Conservation (phyloP, 257 asterid genomes). For the Avicennia marina region DNA sequence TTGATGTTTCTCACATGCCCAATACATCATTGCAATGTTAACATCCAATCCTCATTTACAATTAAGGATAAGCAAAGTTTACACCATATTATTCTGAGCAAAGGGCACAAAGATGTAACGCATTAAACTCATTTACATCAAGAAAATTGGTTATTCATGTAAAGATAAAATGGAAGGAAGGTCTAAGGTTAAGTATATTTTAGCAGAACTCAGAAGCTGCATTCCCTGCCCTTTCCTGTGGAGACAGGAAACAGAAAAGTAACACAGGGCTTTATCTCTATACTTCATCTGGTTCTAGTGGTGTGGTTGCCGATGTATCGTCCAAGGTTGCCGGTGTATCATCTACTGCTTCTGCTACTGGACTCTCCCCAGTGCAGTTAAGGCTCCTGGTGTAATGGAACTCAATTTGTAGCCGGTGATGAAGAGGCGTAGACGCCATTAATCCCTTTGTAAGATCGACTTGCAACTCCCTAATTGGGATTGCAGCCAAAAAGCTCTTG, state of each 20-base stretch:
- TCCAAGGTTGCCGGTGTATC: too few species aligned
- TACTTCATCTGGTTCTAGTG: conserved; percentile 15
- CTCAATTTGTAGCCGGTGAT: conserved; percentile 64
- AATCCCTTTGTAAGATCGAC: conserved; percentile 54
- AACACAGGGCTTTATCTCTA: conserved; percentile 9
- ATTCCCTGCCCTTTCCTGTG: not conserved
- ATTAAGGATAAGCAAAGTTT: too few species aligned
- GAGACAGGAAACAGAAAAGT: conserved; percentile 1
- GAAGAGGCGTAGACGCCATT: conserved; percentile 50
- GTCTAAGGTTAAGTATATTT: not conserved
- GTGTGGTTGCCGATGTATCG: conserved; percentile 13
- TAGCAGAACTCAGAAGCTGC: conserved; percentile 6
- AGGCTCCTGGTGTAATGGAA: conserved; percentile 45
- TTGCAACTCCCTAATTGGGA: conserved; percentile 58
- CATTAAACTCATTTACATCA: conserved; percentile 19
- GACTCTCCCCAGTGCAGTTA: too few species aligned
- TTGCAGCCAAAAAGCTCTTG: conserved; percentile 65
- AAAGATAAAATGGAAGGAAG: not conserved
- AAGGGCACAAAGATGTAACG: too few species aligned
- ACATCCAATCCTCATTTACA: too few species aligned
- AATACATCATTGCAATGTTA: too few species aligned
- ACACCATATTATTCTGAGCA: too few species aligned
- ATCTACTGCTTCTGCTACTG: too few species aligned
- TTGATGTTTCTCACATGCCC: too few species aligned
- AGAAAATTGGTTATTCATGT: conserved; percentile 18